phyloP scores from a whole-genome alignment of 805 yeast species.

The Metschnikowia peoriensis region DNA sequence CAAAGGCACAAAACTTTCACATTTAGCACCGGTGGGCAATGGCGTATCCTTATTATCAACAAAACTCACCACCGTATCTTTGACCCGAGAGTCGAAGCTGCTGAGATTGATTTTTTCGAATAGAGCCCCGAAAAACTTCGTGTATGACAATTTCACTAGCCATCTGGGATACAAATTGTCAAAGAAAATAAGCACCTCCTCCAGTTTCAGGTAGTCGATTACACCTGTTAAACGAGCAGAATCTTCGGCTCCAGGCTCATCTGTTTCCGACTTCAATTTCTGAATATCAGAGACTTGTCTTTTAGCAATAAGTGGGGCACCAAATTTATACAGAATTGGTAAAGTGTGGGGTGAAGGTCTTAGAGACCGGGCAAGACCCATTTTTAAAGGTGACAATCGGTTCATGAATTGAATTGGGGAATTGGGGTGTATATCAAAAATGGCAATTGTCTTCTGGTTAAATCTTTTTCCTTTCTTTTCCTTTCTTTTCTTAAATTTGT shows the following conservation, averaged over 20 bases:
- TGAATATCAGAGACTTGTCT: slow-evolving; percentile 25
- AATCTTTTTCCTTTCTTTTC: too few species aligned
- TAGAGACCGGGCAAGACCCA: neutral
- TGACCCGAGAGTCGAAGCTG: slow-evolving; percentile 18
- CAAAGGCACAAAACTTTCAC: slow-evolving; percentile 66
- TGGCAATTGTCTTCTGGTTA: neutral
- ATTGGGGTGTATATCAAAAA: neutral
- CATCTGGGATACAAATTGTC: slow-evolving; percentile 36
- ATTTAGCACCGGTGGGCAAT: slow-evolving; percentile 32
- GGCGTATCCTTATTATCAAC: slow-evolving; percentile 22
- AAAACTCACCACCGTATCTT: slow-evolving; percentile 18
- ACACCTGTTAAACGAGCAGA: slow-evolving; percentile 42
- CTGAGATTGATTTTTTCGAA: slow-evolving; percentile 16
- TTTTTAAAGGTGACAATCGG: neutral
- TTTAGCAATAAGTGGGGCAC: neutral
- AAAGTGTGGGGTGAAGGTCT: neutral
- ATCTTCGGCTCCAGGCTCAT: slow-evolving; percentile 30
- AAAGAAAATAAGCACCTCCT: slow-evolving; percentile 36
- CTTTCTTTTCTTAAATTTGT: too few species aligned
- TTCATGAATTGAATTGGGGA: neutral
- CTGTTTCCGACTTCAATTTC: slow-evolving; percentile 33
- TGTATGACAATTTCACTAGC: slow-evolving; percentile 23
- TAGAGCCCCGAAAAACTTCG: slow-evolving; percentile 22
- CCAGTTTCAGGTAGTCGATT: slow-evolving; percentile 29
- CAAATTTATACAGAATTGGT: neutral